A percentile compares a stretch with the other conserved stretches of the same genome.
Conservation (phyloP, 164 flowering plant genomes). For the Annona cherimola region DNA sequence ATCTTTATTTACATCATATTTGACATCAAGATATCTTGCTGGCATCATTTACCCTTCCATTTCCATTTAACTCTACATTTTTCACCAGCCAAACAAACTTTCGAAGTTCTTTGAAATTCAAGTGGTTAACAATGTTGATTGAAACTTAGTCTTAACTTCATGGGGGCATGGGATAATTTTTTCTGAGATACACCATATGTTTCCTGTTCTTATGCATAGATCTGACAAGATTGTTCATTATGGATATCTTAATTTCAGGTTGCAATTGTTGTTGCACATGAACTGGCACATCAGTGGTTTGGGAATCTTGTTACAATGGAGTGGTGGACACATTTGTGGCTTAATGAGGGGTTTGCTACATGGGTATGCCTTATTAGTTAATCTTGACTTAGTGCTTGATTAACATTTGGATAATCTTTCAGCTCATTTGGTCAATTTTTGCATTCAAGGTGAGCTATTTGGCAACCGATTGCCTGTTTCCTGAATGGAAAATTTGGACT, state of each 20-base stretch:
- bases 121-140: too few relatives aligned
- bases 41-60: too few relatives aligned
- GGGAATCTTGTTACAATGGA: conserved; percentile 99
- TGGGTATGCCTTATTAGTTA: conserved; percentile 52
- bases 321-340: conserved; percentile 99
- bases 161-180: too few relatives aligned
- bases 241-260: conserved; percentile 37
- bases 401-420: neutral
- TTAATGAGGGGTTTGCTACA: conserved; percentile 98
- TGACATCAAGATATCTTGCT: too few relatives aligned
- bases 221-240: neutral
- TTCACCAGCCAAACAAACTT: too few relatives aligned
- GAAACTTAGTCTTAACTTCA: too few relatives aligned
- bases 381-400: neutral
- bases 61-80: too few relatives aligned
- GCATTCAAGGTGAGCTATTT: conserved; percentile 77
- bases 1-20: too few relatives aligned
- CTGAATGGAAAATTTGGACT: conserved; percentile 98
- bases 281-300: conserved; percentile 99
- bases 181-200: too few relatives aligned
- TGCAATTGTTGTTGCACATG: conserved; percentile 92
- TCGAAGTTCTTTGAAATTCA: too few relatives aligned
- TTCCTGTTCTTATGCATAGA: too few relatives aligned
- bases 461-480: conserved; percentile 83
- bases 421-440: conserved; percentile 1